Conservation (phyloP, 2,329 filamentous ascomycete genomes). For the Fusarium torreyae region DNA sequence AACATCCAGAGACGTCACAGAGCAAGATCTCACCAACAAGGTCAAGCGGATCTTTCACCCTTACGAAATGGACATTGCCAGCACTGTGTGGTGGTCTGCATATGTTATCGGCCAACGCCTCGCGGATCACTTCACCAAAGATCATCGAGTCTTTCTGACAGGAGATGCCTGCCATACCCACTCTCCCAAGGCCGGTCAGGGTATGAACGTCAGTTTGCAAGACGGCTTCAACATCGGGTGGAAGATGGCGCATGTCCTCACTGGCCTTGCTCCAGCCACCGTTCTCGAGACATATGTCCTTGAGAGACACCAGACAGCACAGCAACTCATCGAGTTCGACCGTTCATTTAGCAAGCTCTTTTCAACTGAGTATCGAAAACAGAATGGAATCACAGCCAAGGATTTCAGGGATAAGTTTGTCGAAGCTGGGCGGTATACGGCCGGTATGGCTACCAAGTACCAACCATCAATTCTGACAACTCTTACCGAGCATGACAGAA, state of each 20-base stretch:
- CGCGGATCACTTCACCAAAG: constrained; percentile 57
- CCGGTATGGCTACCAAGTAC: constrained; percentile 37
- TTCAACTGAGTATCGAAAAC: constrained; percentile 32
- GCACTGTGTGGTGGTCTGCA: constrained; percentile 48
- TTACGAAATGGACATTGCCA: constrained; percentile 61
- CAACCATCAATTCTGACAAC: constrained; percentile 19
- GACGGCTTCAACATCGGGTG: constrained; percentile 70
- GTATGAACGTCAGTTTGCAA: constrained; percentile 81
- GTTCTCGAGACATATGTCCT: constrained; percentile 64
- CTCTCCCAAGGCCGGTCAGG: constrained; percentile 75
- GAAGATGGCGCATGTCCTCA: constrained; percentile 66
- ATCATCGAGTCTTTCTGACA: constrained; percentile 75
- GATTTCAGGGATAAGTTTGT: constrained; percentile 43
- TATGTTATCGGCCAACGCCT: constrained; percentile 76
- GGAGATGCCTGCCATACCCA: constrained; percentile 72
- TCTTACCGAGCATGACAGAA: fast-evolving
- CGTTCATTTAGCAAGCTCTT: constrained; percentile 50
- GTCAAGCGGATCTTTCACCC: constrained; percentile 69
- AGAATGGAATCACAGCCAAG: constrained; percentile 9
- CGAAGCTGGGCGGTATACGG: constrained; percentile 40
- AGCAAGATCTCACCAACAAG: constrained; percentile 53
- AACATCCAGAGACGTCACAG: constrained; percentile 17
- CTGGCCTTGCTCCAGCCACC: constrained; percentile 33
- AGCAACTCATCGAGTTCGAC: constrained; percentile 63
- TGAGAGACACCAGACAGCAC: constrained; percentile 65